Base-by-base conservation (phyloP, 768 basidiomycete genomes). In the Serendipita sp. region DNA sequence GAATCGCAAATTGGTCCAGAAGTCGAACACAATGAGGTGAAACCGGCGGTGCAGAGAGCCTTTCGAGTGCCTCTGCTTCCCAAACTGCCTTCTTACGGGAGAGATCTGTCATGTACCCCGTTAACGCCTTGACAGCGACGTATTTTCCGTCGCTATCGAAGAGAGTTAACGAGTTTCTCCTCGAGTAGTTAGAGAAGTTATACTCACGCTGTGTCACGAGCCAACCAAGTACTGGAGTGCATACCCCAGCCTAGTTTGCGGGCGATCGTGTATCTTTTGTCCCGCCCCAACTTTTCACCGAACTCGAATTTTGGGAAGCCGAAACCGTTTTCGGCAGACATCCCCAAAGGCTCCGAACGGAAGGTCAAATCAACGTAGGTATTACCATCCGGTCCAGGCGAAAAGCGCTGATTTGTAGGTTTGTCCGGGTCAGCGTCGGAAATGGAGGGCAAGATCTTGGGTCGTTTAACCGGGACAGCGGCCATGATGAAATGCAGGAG, bases 191-290 rank as follows among this genome's bases (percentile, higher is more conserved):
- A 7, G 34, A 38, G 14, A 31, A 58, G 3, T 1, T 60, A 51
- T 31, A 53, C 66, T 20, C 41, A 65, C 66, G n/a, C 34, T 30
- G 28, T 30, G 28, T 66, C 64, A 22, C 34, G 30, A 7, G 62
- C 66, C 9, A 66, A n/a, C 66, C 66, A 66, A 34, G 44, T 61
- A n/a, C 65, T 66, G 11, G 65, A 60, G 22, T 60, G 30, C 64
- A 63, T 63, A 13, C 66, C 66, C 64, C 64, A 66, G 11, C 66
- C 66, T 11, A 65, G 64, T 42, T 66, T 66, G 13, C 66, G 50
- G 14, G 61, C 41, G 48, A 66, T 63, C 13, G 34, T 63, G 22
- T 66, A 66, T 16, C 64, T 38, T 14, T 38, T 1, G 34, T 38
- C 34, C 34, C 14, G 34, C 14, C 34, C 34, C 7, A 38, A 7